Conservation (phyloP, 495 filamentous ascomycete genomes). For the Penicillium lagena region DNA sequence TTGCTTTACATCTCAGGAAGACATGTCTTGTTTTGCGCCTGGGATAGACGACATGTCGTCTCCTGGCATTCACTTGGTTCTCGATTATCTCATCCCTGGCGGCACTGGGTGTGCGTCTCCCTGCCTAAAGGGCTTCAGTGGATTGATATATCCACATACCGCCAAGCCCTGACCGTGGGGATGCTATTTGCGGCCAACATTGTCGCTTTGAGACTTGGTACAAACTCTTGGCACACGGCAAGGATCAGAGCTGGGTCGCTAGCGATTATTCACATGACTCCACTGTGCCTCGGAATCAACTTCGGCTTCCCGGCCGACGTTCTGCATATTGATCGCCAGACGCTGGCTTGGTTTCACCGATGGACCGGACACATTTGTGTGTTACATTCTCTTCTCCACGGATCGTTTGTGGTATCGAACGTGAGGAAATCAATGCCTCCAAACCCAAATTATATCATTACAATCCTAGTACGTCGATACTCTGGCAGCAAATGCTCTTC, state of each 20-base stretch:
- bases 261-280: slow-evolving; percentile 5
- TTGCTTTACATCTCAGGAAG: too few species aligned
- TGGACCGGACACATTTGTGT: slow-evolving; percentile 2
- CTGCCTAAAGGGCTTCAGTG: too few species aligned
- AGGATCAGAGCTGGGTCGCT: not conserved
- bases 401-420: not conserved
- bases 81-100: too few species aligned
- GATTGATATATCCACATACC: not conserved
- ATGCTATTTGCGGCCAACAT: not conserved
- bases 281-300: slow-evolving; percentile 3
- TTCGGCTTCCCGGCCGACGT: slow-evolving; percentile 6
- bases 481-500: too few species aligned
- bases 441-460: too few species aligned
- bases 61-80: too few species aligned
- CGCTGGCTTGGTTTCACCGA: slow-evolving; percentile 3
- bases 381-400: slow-evolving; percentile 3
- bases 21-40: too few species aligned
- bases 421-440: too few species aligned
- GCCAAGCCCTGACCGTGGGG: not conserved
- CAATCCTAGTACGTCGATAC: too few species aligned
- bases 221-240: not conserved
- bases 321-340: slow-evolving; percentile 1
- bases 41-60: too few species aligned
- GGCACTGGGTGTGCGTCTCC: too few species aligned
- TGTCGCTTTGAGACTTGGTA: not conserved